Base-by-base conservation (phyloP, 805 yeast genomes). In the fission yeast (Schizosaccharomyces pombe) region DNA sequence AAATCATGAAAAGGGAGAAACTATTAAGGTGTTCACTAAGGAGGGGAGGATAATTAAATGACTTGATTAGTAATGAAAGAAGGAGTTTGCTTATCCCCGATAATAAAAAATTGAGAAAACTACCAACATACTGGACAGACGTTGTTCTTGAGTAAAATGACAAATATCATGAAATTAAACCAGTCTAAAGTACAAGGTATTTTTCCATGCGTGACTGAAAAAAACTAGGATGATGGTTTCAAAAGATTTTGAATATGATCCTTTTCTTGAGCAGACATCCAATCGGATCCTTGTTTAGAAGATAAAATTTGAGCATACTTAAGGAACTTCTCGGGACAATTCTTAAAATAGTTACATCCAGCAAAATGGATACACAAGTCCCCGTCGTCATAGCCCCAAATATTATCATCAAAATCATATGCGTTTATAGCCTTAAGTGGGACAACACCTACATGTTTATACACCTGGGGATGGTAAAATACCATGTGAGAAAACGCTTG, bases 401-500 rank as follows among this genome's bases (percentile, higher is more conserved):
- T 53, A 14, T 55, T 56, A 19, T 57, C 57, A n/a, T 52, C 56
- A 16, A 53, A 37, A 12, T 31, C 31, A 47, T 49, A 59, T 12
- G 61, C 60, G 37, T 59, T 59, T 28, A 59, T 56, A 4, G 55
- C 24, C 8, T 60, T 56, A 47, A 53, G 56, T 12, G 57, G 55
- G 2, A 59, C 62, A 32, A 59, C 49, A n/a, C 55, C 62, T 30
- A 58, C 47, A 43, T 57, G 62, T 9, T 57, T 43, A 12, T 58
- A 60, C 29, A 59, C 39, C 11, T 49, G 32, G 9, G 55, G 47
- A 47, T 57, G 54, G 47, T 43, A 40, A 47, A 47, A 28, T 30
- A 59, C 39, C 26, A 84, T 65, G 0, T 82, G 72, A 61, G 82
- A 91, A 56, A 84, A 69, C 1, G 89, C 86, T 62, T 83, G 91